Evolutionary conservation across 495 filamentous ascomycete genomes (phyloP).

Genomic region (Xylaria palmicola): DNA sequence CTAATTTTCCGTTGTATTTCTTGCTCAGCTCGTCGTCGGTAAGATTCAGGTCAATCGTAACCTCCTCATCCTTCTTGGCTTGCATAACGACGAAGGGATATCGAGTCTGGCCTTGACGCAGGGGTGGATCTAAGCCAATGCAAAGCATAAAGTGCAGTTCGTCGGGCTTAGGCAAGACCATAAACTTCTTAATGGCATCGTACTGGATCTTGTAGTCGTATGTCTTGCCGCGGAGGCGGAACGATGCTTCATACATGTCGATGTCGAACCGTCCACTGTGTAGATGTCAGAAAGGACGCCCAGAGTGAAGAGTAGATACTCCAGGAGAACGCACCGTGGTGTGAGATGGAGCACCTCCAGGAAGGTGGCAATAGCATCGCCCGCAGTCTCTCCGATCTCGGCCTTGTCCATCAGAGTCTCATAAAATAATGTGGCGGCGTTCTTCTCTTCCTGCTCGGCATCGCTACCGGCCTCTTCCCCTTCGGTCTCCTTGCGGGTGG

Average conservation of each 20-base stretch:
- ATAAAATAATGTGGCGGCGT: slow-evolving; percentile 92
- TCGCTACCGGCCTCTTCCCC: slow-evolving; percentile 67
- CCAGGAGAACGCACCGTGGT: slow-evolving; percentile 65
- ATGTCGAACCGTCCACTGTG: slow-evolving; percentile 96
- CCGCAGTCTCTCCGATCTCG: slow-evolving; percentile 97
- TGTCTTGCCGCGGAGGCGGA: slow-evolving; percentile 96
- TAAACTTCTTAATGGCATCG: slow-evolving; percentile 96
- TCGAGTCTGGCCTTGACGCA: slow-evolving; percentile 95
- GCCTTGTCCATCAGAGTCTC: slow-evolving; percentile 98
- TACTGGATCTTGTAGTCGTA: slow-evolving; percentile 99
- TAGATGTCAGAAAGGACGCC: slow-evolving; percentile 31
- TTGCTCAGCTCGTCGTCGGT: slow-evolving; percentile 79
- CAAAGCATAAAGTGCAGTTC: slow-evolving; percentile 93
- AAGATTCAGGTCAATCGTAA: slow-evolving; percentile 94
- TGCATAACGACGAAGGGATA: slow-evolving; percentile 99
- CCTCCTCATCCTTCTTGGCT: slow-evolving; percentile 96
- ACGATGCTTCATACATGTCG: slow-evolving; percentile 98
- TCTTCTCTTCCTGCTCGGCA: slow-evolving; percentile 78
- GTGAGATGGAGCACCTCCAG: slow-evolving; percentile 96
- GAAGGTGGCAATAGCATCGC: slow-evolving; percentile 96
- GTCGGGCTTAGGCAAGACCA: slow-evolving; percentile 96
- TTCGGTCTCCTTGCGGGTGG: slow-evolving; percentile 80
- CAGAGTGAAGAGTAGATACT: not conserved
- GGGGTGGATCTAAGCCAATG: slow-evolving; percentile 90
- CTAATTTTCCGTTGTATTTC: slow-evolving; percentile 87